Conservation (phyloP, 2,329 filamentous ascomycete genomes). For the Cladosporium sp. region DNA sequence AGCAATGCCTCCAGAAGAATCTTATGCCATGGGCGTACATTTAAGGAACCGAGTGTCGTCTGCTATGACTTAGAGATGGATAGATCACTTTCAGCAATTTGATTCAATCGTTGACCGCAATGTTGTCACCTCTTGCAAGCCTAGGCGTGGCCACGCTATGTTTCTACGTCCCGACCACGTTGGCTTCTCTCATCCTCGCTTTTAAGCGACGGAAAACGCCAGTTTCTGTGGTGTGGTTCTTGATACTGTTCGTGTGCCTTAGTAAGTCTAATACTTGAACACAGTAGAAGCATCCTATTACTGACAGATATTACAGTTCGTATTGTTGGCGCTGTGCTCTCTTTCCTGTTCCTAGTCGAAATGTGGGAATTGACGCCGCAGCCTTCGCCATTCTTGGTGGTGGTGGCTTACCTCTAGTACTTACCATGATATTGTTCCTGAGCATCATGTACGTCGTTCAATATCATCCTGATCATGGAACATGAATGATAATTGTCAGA, state of each 20-base stretch:
- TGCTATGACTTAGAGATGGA: no score
- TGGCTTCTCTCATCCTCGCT: neutral
- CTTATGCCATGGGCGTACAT: neutral
- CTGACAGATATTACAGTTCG: neutral
- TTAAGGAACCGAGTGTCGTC: neutral
- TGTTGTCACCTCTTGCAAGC: constrained; percentile 1
- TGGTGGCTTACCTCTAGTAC: neutral
- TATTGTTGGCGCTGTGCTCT: neutral
- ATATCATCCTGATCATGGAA: neutral
- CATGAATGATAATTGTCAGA: neutral
- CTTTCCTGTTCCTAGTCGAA: neutral
- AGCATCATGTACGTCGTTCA: neutral
- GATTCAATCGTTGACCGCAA: neutral
- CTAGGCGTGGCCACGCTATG: constrained; percentile 2
- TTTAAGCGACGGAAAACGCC: neutral
- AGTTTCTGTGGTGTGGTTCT: neutral
- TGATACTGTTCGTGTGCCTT: constrained; percentile 2
- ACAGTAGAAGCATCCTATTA: neutral
- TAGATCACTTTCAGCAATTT: no score
- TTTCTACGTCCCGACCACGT: neutral
- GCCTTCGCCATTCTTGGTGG: neutral
- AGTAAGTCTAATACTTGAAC: neutral
- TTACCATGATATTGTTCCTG: neutral
- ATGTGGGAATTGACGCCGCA: neutral
- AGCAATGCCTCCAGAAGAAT: neutral